Percentiles rank a stretch among this genome's conserved stretches.
phyloP scores from a whole-genome alignment of 805 yeast species.

The Schizosaccharomyces cryophilus region DNA sequence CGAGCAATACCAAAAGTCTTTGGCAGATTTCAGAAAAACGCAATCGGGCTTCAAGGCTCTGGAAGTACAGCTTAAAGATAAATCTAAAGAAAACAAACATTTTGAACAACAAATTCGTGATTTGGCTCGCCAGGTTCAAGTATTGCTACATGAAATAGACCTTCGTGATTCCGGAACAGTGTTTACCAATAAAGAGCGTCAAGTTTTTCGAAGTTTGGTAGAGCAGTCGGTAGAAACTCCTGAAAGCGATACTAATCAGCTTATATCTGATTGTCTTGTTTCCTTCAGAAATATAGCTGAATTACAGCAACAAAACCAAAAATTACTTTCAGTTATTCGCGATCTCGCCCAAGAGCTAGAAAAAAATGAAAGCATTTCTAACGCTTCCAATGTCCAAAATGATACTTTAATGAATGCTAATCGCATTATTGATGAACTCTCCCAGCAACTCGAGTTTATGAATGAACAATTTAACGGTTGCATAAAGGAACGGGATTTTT shows the following conservation, averaged over 20 bases:
- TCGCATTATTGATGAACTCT: slow-evolving; percentile 12
- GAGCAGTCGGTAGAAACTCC: slow-evolving; percentile 15
- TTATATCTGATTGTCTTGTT: slow-evolving; percentile 52
- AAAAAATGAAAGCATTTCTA: slow-evolving; percentile 22
- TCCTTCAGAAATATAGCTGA: slow-evolving; percentile 43
- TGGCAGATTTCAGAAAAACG: slow-evolving; percentile 17
- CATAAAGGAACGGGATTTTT: slow-evolving; percentile 45
- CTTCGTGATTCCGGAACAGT: slow-evolving; percentile 37
- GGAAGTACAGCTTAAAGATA: slow-evolving; percentile 15
- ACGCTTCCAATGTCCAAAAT: slow-evolving; percentile 5
- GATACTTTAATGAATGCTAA: slow-evolving; percentile 13
- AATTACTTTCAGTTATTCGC: slow-evolving; percentile 43
- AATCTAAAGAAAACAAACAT: slow-evolving; percentile 12
- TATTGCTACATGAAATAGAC: slow-evolving; percentile 33
- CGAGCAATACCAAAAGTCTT: slow-evolving; percentile 21
- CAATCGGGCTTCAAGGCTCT: slow-evolving; percentile 14
- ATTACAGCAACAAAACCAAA: slow-evolving; percentile 49
- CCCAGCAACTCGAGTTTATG: slow-evolving; percentile 19
- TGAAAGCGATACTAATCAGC: slow-evolving; percentile 37
- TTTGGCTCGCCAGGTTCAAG: slow-evolving; percentile 61
- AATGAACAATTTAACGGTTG: slow-evolving; percentile 29
- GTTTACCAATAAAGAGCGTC: slow-evolving; percentile 36
- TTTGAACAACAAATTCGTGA: slow-evolving; percentile 25
- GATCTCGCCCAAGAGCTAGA: slow-evolving; percentile 52
- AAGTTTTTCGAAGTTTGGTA: slow-evolving; percentile 20